Evolutionary conservation across 306 rosid species (phyloP).

Genomic region (Rosa lucieae): DNA sequence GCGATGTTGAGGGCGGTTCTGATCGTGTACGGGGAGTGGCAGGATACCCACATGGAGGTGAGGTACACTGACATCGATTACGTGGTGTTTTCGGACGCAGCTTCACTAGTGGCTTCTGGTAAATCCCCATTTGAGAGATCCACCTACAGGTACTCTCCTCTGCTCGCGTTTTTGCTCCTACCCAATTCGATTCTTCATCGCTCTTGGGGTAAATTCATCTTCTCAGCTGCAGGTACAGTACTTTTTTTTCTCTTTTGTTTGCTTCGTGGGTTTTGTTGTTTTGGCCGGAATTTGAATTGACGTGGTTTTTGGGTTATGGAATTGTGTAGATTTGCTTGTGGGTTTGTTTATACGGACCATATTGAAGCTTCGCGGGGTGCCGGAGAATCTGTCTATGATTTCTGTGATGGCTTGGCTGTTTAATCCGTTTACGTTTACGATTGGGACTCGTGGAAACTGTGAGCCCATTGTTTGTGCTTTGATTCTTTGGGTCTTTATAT

Average conservation of each 20-base stretch:
- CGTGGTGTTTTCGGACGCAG: constrained; percentile 86
- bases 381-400: constrained; percentile 52
- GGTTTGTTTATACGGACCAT: constrained; percentile 71
- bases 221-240: constrained; percentile 75
- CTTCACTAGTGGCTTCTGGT: constrained; percentile 74
- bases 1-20: constrained; percentile 58
- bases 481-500: constrained; percentile 76
- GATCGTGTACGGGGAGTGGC: constrained; percentile 89
- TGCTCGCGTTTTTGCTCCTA: constrained; percentile 74
- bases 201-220: constrained; percentile 86
- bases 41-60: constrained; percentile 89
- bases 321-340: constrained; percentile 77
- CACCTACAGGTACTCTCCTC: constrained; percentile 85
- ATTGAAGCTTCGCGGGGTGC: constrained; percentile 79
- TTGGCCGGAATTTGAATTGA: background rate
- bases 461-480: constrained; percentile 90
- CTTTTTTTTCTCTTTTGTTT: background rate
- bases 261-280: background rate
- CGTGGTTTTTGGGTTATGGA: background rate
- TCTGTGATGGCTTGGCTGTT: constrained; percentile 80
- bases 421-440: constrained; percentile 91
- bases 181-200: constrained; percentile 71
- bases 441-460: constrained; percentile 92
- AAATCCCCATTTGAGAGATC: constrained; percentile 82
- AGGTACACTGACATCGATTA: constrained; percentile 89